Percentiles rank a stretch among this genome's conserved stretches.
These are phyloP conservation scores for Neonectria faginata DNA, from an alignment of 2,329 filamentous ascomycete species.

Conservation along the genomic window DNA sequence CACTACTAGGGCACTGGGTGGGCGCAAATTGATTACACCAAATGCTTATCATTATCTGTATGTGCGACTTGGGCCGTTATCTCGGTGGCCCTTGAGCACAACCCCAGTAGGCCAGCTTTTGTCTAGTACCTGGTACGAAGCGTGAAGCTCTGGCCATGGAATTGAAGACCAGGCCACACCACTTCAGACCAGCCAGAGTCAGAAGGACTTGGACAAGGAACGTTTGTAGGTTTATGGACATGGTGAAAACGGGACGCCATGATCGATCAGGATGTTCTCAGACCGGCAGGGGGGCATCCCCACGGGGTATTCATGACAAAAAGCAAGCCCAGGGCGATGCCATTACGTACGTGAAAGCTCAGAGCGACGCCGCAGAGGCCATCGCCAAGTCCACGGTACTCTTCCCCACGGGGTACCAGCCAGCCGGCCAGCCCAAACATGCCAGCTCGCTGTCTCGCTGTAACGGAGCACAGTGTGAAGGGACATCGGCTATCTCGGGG, in stretches of 20 bases:
- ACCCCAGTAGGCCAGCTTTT: conserved; percentile 2
- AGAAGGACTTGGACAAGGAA: neutral
- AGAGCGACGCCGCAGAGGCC: neutral
- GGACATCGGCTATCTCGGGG: conserved; percentile 38
- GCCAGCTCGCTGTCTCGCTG: neutral
- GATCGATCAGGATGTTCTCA: neutral
- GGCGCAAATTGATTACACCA: conserved; percentile 18
- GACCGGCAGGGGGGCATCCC: conserved; percentile 13
- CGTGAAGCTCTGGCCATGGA: neutral
- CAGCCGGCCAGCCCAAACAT: neutral
- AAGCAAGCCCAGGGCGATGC: conserved; percentile 11
- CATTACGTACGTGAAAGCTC: conserved; percentile 33
- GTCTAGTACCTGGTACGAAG: conserved; percentile 12
- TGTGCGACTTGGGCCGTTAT: conserved; percentile 19
- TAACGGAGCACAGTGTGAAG: too few relatives aligned
- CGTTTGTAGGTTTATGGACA: too few relatives aligned
- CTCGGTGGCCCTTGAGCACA: conserved; percentile 8
- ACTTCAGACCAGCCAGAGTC: too few relatives aligned
- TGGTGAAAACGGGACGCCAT: neutral
- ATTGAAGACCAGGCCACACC: neutral
- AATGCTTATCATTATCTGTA: conserved; percentile 15
- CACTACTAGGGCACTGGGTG: conserved; percentile 10
- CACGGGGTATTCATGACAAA: conserved; percentile 22
- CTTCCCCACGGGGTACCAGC: conserved; percentile 27
- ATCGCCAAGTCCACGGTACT: conserved; percentile 16